Conservation (phyloP, 2,329 filamentous ascomycete species). For the Aspergillus chevalieri region DNA sequence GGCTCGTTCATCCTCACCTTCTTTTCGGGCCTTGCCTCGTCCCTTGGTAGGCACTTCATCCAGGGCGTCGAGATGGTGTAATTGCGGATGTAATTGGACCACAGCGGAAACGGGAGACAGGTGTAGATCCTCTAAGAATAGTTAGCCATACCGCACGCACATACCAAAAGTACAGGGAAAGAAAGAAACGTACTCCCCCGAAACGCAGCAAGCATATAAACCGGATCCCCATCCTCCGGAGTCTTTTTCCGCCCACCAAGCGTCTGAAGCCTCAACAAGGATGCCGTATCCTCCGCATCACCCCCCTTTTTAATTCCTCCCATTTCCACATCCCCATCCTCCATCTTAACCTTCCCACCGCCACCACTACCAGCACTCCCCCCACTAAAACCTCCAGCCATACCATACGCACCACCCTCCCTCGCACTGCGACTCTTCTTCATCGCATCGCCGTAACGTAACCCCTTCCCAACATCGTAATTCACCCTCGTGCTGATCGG, state of each 20-base stretch:
- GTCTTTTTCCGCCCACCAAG: constrained; percentile 73
- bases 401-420: constrained; percentile 61
- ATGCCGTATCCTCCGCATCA: constrained; percentile 31
- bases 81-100: constrained; percentile 83
- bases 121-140: constrained; percentile 67
- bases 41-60: constrained; percentile 54
- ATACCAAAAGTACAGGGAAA: background rate
- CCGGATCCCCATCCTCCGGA: constrained; percentile 61
- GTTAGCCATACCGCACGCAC: background rate
- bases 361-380: constrained; percentile 38
- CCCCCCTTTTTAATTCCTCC: constrained; percentile 22
- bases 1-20: constrained; percentile 42
- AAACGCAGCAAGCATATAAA: constrained; percentile 91
- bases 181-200: constrained; percentile 57
- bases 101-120: constrained; percentile 77
- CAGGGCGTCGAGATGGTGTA: constrained; percentile 84
- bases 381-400: constrained; percentile 67
- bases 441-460: constrained; percentile 75
- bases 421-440: constrained; percentile 48
- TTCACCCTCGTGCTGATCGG: constrained; percentile 65
- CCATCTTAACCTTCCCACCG: constrained; percentile 19
- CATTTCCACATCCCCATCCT: constrained; percentile 24
- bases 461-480: constrained; percentile 78
- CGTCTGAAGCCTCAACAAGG: constrained; percentile 69
- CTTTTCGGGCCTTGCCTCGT: constrained; percentile 32